Evolutionary conservation across 2,329 filamentous ascomycete genomes (phyloP).

Genomic region (Cladosporium cucumerinum): DNA sequence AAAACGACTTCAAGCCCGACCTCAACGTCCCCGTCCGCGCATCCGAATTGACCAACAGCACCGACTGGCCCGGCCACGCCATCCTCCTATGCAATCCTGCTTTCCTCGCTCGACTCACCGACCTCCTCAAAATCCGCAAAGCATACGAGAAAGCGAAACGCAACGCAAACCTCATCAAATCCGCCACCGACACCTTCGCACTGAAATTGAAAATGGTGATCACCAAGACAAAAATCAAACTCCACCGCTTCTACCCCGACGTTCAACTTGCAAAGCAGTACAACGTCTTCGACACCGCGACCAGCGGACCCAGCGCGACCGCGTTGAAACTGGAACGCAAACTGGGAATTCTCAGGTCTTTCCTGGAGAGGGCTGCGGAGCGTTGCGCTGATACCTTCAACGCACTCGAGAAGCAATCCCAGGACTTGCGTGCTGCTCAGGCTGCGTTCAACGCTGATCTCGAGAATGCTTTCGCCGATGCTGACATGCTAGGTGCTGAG

Average conservation of each 20-base stretch:
- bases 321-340: neutral
- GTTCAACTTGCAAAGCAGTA: neutral
- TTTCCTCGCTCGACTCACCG: neutral
- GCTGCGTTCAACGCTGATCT: neutral
- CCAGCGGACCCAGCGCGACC: neutral
- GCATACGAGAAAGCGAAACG: neutral
- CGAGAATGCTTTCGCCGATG: neutral
- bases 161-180: neutral
- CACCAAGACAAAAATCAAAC: neutral
- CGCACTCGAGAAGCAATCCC: neutral
- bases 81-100: neutral
- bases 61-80: neutral
- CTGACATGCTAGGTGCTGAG: neutral
- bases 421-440: neutral
- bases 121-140: neutral
- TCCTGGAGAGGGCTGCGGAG: neutral
- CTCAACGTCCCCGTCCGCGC: neutral
- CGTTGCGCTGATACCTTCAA: neutral
- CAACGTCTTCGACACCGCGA: neutral
- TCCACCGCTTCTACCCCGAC: neutral
- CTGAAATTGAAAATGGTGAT: neutral
- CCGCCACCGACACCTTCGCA: neutral
- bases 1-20: neutral
- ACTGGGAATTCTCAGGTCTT: neutral
- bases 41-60: neutral